A percentile compares a stretch with the other conserved stretches of the same genome.
Conservation (phyloP, 2,329 filamentous ascomycete genomes). For the Phialophora verrucosa region DNA sequence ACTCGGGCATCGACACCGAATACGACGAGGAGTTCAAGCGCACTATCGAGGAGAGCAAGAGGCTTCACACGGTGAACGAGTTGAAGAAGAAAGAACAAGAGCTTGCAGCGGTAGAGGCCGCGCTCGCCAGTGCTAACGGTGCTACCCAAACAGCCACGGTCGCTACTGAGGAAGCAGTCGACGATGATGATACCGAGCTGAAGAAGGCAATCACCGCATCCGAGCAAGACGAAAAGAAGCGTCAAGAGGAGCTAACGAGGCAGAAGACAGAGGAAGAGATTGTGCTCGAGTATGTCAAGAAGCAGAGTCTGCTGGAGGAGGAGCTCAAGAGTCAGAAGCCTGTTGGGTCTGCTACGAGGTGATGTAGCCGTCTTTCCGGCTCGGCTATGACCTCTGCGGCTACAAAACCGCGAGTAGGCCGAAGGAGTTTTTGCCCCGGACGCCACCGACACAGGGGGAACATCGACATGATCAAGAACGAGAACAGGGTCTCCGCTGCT, state of each 20-base stretch:
- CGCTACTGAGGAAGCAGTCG: conserved; percentile 40
- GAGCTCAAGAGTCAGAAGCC: conserved; percentile 47
- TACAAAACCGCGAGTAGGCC: neutral
- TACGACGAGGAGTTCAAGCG: conserved; percentile 47
- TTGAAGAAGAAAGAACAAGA: conserved; percentile 23
- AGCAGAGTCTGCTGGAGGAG: conserved; percentile 74
- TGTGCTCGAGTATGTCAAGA: conserved; percentile 76
- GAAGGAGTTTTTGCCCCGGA: neutral
- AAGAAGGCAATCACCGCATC: conserved; percentile 57
- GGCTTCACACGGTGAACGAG: conserved; percentile 33
- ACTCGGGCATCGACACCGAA: conserved; percentile 42
- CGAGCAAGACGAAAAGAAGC: conserved; percentile 52
- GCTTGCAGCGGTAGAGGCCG: conserved; percentile 14
- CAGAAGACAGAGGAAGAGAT: conserved; percentile 70
- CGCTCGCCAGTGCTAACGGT: conserved; percentile 2
- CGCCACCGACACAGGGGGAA: neutral
- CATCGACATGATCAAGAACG: neutral
- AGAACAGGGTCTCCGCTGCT: neutral
- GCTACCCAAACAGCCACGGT: conserved; percentile 19
- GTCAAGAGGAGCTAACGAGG: conserved; percentile 45
- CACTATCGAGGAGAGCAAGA: conserved; percentile 46
- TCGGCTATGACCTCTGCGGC: neutral
- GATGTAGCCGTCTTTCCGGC: neutral
- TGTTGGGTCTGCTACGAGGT: neutral
- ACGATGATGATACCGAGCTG: conserved; percentile 52